A percentile compares a stretch with the other conserved stretches of the same genome.
Evolutionary conservation across 305 asterid species (phyloP).

Genomic region (Fraxinus platypoda): DNA sequence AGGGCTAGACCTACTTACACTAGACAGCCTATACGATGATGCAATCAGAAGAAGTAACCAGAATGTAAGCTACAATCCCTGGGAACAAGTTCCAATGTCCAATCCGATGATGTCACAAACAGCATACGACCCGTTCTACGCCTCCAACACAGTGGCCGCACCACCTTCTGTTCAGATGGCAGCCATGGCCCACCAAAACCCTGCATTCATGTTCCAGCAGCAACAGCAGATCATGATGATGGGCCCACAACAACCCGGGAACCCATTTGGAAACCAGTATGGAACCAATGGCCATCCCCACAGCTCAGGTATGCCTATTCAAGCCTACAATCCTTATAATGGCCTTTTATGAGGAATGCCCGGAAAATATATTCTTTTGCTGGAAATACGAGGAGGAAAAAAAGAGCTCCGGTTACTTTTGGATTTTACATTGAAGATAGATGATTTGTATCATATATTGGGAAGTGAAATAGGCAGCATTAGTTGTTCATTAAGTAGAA

Average conservation of each 20-base stretch:
- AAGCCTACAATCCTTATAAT: slow-evolving; percentile 66
- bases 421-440: slow-evolving; percentile 28
- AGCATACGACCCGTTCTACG: slow-evolving; percentile 69
- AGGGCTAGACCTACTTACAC: slow-evolving; percentile 81
- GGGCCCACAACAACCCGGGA: slow-evolving; percentile 53
- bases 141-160: slow-evolving; percentile 59
- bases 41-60: slow-evolving; percentile 85
- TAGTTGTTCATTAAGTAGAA: slow-evolving; percentile 51
- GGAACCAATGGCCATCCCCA: slow-evolving; percentile 49
- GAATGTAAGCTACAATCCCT: slow-evolving; percentile 74
- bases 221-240: slow-evolving; percentile 63
- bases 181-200: slow-evolving; percentile 63
- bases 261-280: slow-evolving; percentile 69
- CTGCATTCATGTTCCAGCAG: slow-evolving; percentile 50
- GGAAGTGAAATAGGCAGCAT: slow-evolving; percentile 48
- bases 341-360: slow-evolving; percentile 54
- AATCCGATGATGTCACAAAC: slow-evolving; percentile 41
- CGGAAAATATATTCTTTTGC: slow-evolving; percentile 5
- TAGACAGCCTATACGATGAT: slow-evolving; percentile 91
- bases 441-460: slow-evolving; percentile 50
- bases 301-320: slow-evolving; percentile 69
- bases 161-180: slow-evolving; percentile 74
- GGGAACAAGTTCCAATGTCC: slow-evolving; percentile 63
- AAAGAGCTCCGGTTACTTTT: slow-evolving; percentile 21
- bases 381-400: slow-evolving; percentile 22